Evolutionary conservation across 345 rosid species (phyloP).

Genomic region (Erucastrum elatum): DNA sequence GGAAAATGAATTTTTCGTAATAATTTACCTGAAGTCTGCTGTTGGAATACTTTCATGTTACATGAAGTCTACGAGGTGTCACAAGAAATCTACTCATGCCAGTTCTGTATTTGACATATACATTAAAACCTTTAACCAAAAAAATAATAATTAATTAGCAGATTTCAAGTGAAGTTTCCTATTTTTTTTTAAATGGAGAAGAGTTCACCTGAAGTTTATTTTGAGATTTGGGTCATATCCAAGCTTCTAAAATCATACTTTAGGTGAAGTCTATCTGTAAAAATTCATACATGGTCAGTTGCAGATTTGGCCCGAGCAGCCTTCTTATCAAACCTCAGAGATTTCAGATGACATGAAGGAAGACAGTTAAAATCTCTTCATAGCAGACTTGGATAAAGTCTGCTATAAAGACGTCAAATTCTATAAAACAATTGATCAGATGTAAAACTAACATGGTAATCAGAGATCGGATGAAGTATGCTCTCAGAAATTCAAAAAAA

Average conservation of each 20-base stretch:
- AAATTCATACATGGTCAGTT: neutral
- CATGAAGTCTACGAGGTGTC: neutral
- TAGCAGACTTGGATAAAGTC: no score
- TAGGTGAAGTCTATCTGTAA: neutral
- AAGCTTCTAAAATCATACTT: neutral
- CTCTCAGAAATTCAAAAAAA: neutral
- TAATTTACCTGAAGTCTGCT: neutral
- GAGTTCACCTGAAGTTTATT: neutral
- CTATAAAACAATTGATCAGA: no score
- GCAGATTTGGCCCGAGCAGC: neutral
- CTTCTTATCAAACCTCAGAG: neutral
- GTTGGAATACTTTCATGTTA: neutral
- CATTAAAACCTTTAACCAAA: neutral
- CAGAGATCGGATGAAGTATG: neutral
- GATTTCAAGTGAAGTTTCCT: neutral
- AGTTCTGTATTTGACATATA: neutral
- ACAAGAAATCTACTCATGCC: neutral
- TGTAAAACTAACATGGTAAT: no score
- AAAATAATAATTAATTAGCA: neutral
- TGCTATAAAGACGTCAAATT: neutral
- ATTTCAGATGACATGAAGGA: neutral
- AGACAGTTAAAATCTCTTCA: neutral
- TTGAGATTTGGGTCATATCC: neutral
- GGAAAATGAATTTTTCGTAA: neutral
- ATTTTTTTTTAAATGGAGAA: neutral